These are phyloP conservation scores for Ustilago esculenta DNA, from an alignment of 1,284 basidiomycete species.

Conservation along the genomic window DNA sequence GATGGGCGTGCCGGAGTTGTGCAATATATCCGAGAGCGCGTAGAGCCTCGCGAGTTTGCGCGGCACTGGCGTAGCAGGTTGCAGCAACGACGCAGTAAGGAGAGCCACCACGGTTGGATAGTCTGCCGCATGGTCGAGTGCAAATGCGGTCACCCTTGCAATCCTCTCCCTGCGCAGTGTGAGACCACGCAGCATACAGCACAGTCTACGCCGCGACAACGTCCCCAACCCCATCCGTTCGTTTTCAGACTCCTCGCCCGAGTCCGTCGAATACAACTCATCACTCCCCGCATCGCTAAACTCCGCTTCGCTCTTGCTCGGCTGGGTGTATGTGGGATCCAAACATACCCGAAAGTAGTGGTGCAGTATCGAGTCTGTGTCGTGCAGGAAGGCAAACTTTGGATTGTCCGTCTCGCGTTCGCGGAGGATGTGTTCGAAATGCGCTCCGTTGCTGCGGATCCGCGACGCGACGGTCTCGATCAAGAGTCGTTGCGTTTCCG, in stretches of 20 bases:
- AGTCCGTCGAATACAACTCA: slow-evolving; percentile 86
- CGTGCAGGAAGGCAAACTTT: slow-evolving; percentile 82
- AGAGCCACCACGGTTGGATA: slow-evolving; percentile 70
- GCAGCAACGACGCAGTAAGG: slow-evolving; percentile 62
- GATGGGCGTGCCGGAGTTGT: slow-evolving; percentile 88
- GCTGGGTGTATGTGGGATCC: slow-evolving; percentile 68
- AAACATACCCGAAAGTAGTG: slow-evolving; percentile 81
- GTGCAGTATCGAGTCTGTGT: slow-evolving; percentile 67
- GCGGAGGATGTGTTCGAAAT: slow-evolving; percentile 79
- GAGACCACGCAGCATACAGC: slow-evolving; percentile 86
- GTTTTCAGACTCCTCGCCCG: slow-evolving; percentile 89
- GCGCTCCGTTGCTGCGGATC: slow-evolving; percentile 80
- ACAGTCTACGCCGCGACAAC: slow-evolving; percentile 81
- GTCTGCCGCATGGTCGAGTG: slow-evolving; percentile 85
- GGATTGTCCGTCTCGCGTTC: slow-evolving; percentile 82
- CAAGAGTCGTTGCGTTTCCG: slow-evolving; percentile 72
- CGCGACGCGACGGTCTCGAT: slow-evolving; percentile 84
- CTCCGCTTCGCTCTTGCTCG: not conserved
- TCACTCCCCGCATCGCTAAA: slow-evolving; percentile 40
- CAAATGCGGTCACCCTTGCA: slow-evolving; percentile 93
- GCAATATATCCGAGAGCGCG: slow-evolving; percentile 94
- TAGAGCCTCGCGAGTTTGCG: slow-evolving; percentile 94
- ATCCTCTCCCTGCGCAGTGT: slow-evolving; percentile 88
- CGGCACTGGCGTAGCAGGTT: slow-evolving; percentile 89
- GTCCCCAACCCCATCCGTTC: slow-evolving; percentile 77